Base-by-base conservation (phyloP, 2,329 filamentous ascomycete species). In the Aureobasidium sp. region DNA sequence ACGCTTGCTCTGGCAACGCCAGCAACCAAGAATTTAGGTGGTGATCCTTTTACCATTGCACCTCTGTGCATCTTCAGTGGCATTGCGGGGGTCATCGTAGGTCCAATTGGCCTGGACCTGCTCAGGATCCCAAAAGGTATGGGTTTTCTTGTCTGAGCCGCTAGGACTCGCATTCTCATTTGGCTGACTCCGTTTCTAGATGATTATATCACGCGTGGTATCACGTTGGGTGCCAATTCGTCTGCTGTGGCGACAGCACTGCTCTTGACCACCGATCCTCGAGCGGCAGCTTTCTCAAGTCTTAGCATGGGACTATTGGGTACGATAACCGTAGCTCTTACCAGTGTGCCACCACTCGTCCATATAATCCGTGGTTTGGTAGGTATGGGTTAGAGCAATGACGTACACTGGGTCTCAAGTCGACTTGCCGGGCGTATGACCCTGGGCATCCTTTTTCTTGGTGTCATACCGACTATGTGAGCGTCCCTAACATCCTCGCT, bases 121-220 rank as follows among this genome's bases (percentile, higher is more conserved):
- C 65, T 85, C 64, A 77, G 73, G 62, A 81, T 86, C 3, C 82
- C 81, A 0, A 79, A 84, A 70, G 79, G 79, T 80, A 61, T 4
- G 29, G 24, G 8, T 15, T 29, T 8, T 6, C 15, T 44, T 5
- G 14, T 1, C 24, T 17, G 14, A 27, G 2, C 12, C 6, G 8
- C 24, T 3, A 24, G 3, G 2, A 5, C 15, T 12, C 40, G n/a
- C 6, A 19, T 42, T 5, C 7, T 11, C 6, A 9, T 42, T n/a
- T 24, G 11, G 29, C 27, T 49, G 44, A 50, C n/a, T 33, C 9
- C 31, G 7, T 29, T 19, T 53, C 2, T 52, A 80, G 83, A 85
- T 66, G 84, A 85, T 70, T 86, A 85, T 64, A 82, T 86, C 37
- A 85, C 82, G 1, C 74, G 82, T n/a, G 83, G 84, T 11, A 81